Conservation (phyloP, 2,329 filamentous ascomycete genomes). For the Ophiognomonia clavigignenti-juglandacearum region DNA sequence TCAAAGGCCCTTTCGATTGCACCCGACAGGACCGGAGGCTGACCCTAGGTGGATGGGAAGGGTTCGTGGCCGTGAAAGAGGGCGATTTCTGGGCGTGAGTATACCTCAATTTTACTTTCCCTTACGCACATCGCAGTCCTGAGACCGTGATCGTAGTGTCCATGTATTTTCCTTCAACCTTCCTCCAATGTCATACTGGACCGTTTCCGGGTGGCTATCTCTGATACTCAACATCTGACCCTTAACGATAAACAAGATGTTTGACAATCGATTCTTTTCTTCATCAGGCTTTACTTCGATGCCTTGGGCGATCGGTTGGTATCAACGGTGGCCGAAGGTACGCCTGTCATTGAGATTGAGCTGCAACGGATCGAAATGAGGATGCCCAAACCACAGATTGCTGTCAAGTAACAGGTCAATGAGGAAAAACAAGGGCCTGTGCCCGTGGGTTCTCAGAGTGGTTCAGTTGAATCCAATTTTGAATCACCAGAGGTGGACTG, state of each 20-base stretch:
- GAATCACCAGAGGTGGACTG: constrained; percentile 14
- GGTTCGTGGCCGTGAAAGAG: constrained; percentile 43
- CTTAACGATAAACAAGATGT: too few relatives aligned
- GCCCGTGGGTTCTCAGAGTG: neutral
- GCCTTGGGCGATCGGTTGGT: constrained; percentile 38
- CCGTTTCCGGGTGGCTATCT: too few relatives aligned
- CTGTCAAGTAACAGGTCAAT: neutral
- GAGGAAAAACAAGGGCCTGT: neutral
- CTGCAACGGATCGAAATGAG: constrained; percentile 45
- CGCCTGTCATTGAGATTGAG: constrained; percentile 50
- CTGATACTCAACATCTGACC: too few relatives aligned
- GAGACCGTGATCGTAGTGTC: neutral
- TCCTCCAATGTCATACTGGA: too few relatives aligned
- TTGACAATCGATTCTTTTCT: too few relatives aligned
- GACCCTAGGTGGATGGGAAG: constrained; percentile 45
- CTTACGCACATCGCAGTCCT: too few relatives aligned
- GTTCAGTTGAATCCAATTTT: neutral
- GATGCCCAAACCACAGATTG: neutral
- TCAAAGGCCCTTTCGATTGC: constrained; percentile 46
- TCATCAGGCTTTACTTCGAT: constrained; percentile 37
- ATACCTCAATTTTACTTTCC: neutral
- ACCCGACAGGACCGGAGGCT: constrained; percentile 47
- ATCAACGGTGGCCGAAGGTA: constrained; percentile 40
- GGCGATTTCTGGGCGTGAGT: constrained; percentile 35
- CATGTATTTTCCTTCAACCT: neutral